These are phyloP conservation scores for Penicillium parvum DNA, from an alignment of 495 filamentous ascomycete genomes.

Conservation along the genomic window DNA sequence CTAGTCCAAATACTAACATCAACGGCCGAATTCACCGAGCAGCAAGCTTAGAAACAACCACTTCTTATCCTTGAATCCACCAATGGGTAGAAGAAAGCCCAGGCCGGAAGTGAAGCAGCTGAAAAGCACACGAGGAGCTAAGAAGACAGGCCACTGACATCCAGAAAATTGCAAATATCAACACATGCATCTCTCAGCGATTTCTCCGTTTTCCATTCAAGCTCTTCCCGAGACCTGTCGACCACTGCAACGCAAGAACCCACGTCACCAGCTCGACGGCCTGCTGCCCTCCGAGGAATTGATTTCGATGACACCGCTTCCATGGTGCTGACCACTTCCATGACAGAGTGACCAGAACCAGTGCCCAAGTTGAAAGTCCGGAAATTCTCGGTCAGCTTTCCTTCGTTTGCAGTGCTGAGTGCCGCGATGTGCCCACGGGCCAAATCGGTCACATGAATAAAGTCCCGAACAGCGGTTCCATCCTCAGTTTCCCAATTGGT, in stretches of 20 bases:
- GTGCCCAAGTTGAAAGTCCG: slow-evolving; percentile 52
- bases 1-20: slow-evolving; percentile 9
- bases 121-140: slow-evolving; percentile 3
- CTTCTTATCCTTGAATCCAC: too few species aligned
- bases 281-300: slow-evolving; percentile 60
- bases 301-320: slow-evolving; percentile 36
- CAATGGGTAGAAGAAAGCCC: background rate
- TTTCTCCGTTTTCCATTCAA: slow-evolving; percentile 84
- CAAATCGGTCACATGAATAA: slow-evolving; percentile 62
- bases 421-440: slow-evolving; percentile 62
- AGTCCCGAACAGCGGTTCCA: slow-evolving; percentile 55
- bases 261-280: slow-evolving; percentile 72
- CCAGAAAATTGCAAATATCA: slow-evolving; percentile 71
- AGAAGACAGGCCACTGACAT: slow-evolving; percentile 34
- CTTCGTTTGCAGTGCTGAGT: slow-evolving; percentile 36
- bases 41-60: too few species aligned
- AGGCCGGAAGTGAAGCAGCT: slow-evolving; percentile 6
- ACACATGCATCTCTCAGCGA: slow-evolving; percentile 78
- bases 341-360: slow-evolving; percentile 47
- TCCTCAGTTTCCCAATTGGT: slow-evolving; percentile 62
- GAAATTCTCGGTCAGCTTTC: slow-evolving; percentile 40
- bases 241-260: slow-evolving; percentile 76
- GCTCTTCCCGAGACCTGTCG: slow-evolving; percentile 74
- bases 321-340: slow-evolving; percentile 49
- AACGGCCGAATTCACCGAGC: too few species aligned